Base-by-base conservation (phyloP, 1,284 basidiomycete species). In the Laetiporus sulphureus region DNA sequence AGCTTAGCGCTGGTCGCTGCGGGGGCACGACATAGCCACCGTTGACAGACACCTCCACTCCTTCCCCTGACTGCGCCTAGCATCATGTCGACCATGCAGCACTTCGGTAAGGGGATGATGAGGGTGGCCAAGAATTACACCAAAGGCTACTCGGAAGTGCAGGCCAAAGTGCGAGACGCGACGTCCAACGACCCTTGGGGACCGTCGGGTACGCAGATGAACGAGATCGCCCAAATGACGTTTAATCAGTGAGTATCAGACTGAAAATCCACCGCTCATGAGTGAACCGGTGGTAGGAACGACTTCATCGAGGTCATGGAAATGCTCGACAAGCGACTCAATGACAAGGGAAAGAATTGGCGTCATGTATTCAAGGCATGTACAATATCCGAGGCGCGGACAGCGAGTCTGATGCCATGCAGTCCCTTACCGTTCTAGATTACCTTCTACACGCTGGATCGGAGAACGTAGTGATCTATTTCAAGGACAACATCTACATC, bases 161-260 rank as follows among this genome's bases (percentile, higher is more conserved):
- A 97, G 67, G 83, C 91, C 39, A 98, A 98, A 65, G 91, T 97
- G 46, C 81, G 95, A 46, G 94, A 97, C 73, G 92, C 95, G 20
- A 99, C 96, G n/a, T 94, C 90, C n/a, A 99, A 99, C 67, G 95
- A 99, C 63, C 90, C 96, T 5, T 98, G 95, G 95, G 95, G 96
- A 0, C 95, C 96, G 13, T 92, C 90, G 18, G 95, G 95, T 8
- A 92, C 93, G 2, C 92, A 94, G 74, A 98, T 99, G 96, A 98
- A 97, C 68, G 95, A 98, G 70, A 81, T 99, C 52, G 94, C 95
- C 0, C 94, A 98, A 65, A 66, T 99, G 66, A 95, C 91, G 19
- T 99, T 92, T 67, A 97, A 97, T 69, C 95, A 98, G 92, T 95
- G 58, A 60, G 86, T 75, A 24, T n/a, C 12, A 24, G 38, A 24